Evolutionary conservation across 108 stramenopile genomes (phyloP).

Genomic region (Schizochytrium sp.): DNA sequence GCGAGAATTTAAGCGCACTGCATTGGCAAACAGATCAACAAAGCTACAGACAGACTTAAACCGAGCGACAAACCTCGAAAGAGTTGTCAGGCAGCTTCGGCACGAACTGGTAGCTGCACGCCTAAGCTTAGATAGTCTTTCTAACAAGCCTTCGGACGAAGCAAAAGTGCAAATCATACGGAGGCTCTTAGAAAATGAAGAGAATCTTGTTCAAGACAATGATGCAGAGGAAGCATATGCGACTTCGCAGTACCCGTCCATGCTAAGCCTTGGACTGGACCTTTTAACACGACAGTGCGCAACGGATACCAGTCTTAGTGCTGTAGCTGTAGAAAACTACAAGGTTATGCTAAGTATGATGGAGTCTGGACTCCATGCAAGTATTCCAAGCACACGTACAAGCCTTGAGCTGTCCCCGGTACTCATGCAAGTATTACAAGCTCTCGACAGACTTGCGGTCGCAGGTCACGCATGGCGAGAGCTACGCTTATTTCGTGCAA

Average conservation of each 20-base stretch:
- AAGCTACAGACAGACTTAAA: not conserved
- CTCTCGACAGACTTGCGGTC: not conserved
- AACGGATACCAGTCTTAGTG: not conserved
- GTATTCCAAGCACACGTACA: not conserved
- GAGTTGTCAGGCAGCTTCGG: not conserved
- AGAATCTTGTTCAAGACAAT: not conserved
- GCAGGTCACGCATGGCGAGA: not conserved
- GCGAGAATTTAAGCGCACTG: constrained; percentile 6
- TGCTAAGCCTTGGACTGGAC: constrained; percentile 17
- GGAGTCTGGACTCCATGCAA: constrained; percentile 22
- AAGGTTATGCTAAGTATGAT: not conserved
- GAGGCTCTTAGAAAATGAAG: too few relatives aligned
- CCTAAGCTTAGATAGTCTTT: not conserved
- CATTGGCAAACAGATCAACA: not conserved
- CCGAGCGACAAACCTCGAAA: not conserved
- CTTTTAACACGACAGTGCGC: not conserved
- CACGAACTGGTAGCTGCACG: constrained; percentile 1
- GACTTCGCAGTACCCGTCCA: not conserved
- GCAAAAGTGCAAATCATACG: too few relatives aligned
- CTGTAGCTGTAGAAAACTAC: not conserved
- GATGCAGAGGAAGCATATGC: not conserved
- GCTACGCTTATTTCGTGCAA: not conserved
- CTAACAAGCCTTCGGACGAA: too few relatives aligned
- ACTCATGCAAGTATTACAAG: not conserved
- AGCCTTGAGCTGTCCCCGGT: not conserved